Evolutionary conservation across 352 stramenopile species (phyloP), one percentile per base, ranked within the genome.

Genomic region (Phytophthora parvispora): DNA sequence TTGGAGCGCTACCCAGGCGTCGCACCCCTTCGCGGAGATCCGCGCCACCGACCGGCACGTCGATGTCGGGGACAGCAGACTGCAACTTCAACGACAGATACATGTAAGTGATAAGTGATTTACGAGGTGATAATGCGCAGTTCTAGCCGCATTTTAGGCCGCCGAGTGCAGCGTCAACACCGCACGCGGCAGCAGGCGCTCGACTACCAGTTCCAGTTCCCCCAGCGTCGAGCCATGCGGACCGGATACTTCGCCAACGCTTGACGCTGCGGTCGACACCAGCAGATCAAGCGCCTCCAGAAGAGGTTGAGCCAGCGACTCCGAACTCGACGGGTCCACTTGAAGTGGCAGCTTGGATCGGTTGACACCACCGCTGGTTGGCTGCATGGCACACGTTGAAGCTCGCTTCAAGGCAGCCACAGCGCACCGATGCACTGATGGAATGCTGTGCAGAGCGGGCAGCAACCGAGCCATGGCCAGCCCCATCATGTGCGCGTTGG

Each of bases 401-500:
- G 16, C 22, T 31, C 36, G 55, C 22, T 58, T 64, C 58, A 76
- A 52, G 27, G 64, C 68, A 15, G 55, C 49, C 25, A 77, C 54
- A 3, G 63, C 72, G 32, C 62, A 77, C 7, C 62, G 62, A 31
- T 70, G 60, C 34, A 73, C 51, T 4, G 63, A 47, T 20, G 25
- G 56, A 28, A 55, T 65, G 20, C 32, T 59, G 24, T 71, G 54
- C 1, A 54, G 50, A 12, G 62, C 40, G 34, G 60, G 50, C 5
- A 89, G 50, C 40, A 89, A 55, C 10, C 69, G 50, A 25, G 58
- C 60, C 60, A 87, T 75, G 9, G 80, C 84, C 1, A 72, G 43
- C 13, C 69, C 75, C 51, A 80, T 65, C 59, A 89, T 57, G 62
- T 91, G 84, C 32, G 72, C 77, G 29, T 92, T 92, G 22, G 72